Evolutionary conservation across 495 filamentous ascomycete genomes (phyloP), one percentile per base, ranked within the genome.

Genomic region (Amorphotheca resinae): DNA sequence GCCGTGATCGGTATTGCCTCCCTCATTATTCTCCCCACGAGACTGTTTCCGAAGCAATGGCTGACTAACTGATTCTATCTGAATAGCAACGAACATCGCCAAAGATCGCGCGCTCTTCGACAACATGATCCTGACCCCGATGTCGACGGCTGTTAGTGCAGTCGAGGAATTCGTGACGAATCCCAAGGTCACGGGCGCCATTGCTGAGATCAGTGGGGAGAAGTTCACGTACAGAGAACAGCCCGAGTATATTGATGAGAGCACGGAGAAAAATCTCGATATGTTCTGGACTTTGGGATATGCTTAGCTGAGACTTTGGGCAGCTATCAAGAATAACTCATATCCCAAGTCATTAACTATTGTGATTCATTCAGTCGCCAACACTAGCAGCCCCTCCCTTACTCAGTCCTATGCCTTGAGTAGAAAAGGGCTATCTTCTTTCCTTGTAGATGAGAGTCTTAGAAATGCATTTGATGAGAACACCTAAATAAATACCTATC

Each of bases 121-220:
- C 20, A 52, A 61, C 2, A 75, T 75, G 72, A 50, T 66, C 3
- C 25, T 74, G 5, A 77, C 72, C 5, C 73, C 73, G 8, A 69
- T 72, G 61, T 57, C 55, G 8, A 74, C 71, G 1, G 61, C 68
- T 0, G 48, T 65, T 20, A 61, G 55, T 12, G 70, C 67, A 5
- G 63, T 73, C 0, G 55, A 53, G 15, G 54, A 62, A 45, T 58
- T 76, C n/a, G 45, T 66, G 6, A 52, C 31, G 0, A 65, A 73
- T 41, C 42, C 53, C 0, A 57, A 37, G 9, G 39, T 73, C 21
- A 67, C 61, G 1, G 73, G 73, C 0, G 55, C 56, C 11, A 60
- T 72, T 9, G 68, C 65, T 4, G 72, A 77, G 53, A 65, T 76
- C 20, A 69, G 74, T 48, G 70, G 70, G 0, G 63, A 70, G 7